A percentile compares a stretch with the other conserved stretches of the same genome.
Conservation (phyloP, 202 grass and related monocot species). For the Bolboschoenoplectus hybrid region DNA sequence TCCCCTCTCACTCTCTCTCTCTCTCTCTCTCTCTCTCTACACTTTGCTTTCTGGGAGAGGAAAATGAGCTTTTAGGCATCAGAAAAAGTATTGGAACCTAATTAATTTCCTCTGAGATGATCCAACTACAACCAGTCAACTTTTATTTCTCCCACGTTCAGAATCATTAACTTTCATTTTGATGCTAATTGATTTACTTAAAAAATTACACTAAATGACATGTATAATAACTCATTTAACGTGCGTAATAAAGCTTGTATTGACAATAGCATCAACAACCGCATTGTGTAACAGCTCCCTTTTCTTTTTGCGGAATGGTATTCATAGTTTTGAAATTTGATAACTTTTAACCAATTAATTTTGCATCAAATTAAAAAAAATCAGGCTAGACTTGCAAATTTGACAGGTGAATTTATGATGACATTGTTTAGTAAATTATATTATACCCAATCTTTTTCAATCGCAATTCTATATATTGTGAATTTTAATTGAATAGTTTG, state of each 20-base stretch:
- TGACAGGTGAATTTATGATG: neutral
- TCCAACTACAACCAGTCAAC: neutral
- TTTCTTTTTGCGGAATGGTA: too few species aligned
- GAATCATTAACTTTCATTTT: neutral
- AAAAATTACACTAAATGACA: neutral
- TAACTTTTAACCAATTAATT: neutral
- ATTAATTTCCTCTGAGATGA: conserved; percentile 17
- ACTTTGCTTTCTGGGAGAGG: conserved; percentile 30
- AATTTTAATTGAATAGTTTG: neutral
- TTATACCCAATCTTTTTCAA: neutral
- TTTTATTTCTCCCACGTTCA: neutral
- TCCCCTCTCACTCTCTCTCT: conserved; percentile 23
- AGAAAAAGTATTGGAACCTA: conserved; percentile 22
- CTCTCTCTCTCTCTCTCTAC: neutral
- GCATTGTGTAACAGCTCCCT: too few species aligned
- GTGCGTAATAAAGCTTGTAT: too few species aligned
- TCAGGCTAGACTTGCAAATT: neutral
- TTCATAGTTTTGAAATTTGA: too few species aligned
- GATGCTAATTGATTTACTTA: neutral
- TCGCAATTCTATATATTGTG: neutral
- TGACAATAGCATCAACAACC: too few species aligned
- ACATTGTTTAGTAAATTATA: neutral
- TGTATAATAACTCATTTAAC: too few species aligned
- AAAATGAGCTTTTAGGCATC: conserved; percentile 36
- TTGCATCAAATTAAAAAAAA: neutral